Percentiles rank a stretch among this genome's conserved stretches.
phyloP scores from a whole-genome alignment of 768 basidiomycete species.

The Austroboletus festivus region DNA sequence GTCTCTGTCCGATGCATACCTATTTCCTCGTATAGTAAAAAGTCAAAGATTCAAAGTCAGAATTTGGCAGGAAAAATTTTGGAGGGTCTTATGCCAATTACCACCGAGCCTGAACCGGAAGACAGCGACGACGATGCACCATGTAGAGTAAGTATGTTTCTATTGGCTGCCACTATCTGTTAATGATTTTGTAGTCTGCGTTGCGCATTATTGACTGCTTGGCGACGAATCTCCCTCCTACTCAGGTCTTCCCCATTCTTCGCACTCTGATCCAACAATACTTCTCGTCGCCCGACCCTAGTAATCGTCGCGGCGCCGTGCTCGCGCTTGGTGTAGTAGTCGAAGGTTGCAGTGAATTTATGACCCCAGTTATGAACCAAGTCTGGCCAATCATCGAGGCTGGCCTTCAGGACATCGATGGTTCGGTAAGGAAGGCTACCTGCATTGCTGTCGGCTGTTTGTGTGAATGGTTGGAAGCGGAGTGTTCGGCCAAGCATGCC shows the following conservation, averaged over 20 bases:
- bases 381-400: slow-evolving; percentile 94
- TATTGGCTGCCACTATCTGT: not conserved
- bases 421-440: slow-evolving; percentile 89
- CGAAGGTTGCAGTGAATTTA: slow-evolving; percentile 97
- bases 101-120: slow-evolving; percentile 90
- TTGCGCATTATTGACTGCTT: slow-evolving; percentile 93
- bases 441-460: slow-evolving; percentile 94
- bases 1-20: not conserved
- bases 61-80: slow-evolving; percentile 83
- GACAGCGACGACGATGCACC: slow-evolving; percentile 93
- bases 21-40: slow-evolving; percentile 63
- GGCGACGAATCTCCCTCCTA: slow-evolving; percentile 87
- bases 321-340: slow-evolving; percentile 94
- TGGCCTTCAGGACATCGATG: slow-evolving; percentile 81
- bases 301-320: slow-evolving; percentile 85
- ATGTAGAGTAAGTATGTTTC: slow-evolving; percentile 61
- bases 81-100: slow-evolving; percentile 89
- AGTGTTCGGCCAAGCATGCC: slow-evolving; percentile 78
- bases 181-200: slow-evolving; percentile 58
- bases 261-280: slow-evolving; percentile 80
- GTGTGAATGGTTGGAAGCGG: slow-evolving; percentile 96
- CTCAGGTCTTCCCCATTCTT: slow-evolving; percentile 93
- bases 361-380: slow-evolving; percentile 86
- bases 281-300: slow-evolving; percentile 75
- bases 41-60: slow-evolving; percentile 87